A percentile compares a stretch with the other conserved stretches of the same genome.
phyloP scores from a whole-genome alignment of 352 stramenopile genomes.

The Achlya hypogyna region DNA sequence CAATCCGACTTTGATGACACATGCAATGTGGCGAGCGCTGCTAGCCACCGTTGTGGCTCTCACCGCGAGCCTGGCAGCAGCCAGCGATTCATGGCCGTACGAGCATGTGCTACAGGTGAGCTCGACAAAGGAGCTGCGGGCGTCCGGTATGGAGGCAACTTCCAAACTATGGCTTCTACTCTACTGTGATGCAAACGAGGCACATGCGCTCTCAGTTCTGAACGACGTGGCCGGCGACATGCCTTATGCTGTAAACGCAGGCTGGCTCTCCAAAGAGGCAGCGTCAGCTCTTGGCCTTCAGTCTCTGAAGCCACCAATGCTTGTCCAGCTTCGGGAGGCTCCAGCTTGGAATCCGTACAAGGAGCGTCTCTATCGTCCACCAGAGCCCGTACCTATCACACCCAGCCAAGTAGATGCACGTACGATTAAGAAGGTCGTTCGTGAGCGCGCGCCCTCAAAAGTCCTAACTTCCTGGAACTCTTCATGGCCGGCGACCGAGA shows the following conservation, averaged over 20 bases:
- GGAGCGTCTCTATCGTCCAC: slow-evolving; percentile 44
- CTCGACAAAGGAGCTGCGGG: neutral
- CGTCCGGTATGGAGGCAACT: slow-evolving; percentile 7
- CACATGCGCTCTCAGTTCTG: neutral
- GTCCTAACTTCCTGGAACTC: slow-evolving; percentile 36
- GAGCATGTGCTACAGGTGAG: neutral
- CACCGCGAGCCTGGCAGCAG: neutral
- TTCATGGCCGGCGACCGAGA: slow-evolving; percentile 20
- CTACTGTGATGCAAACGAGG: neutral
- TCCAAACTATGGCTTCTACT: slow-evolving; percentile 7
- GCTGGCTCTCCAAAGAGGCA: slow-evolving; percentile 14
- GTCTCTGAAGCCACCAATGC: slow-evolving; percentile 28
- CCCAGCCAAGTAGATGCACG: slow-evolving; percentile 33
- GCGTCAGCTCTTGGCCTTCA: slow-evolving; percentile 10
- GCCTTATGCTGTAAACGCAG: slow-evolving; percentile 1
- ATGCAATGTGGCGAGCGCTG: neutral
- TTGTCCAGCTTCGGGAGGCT: slow-evolving; percentile 50
- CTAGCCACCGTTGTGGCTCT: neutral
- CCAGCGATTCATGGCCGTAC: neutral
- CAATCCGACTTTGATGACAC: neutral
- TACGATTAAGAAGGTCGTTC: slow-evolving; percentile 53
- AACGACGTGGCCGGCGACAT: neutral
- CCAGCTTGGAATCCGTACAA: slow-evolving; percentile 73
- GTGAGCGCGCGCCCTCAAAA: slow-evolving; percentile 42
- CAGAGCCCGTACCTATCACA: slow-evolving; percentile 25